Percentiles rank a stretch among this genome's conserved stretches.
Evolutionary conservation across 2,329 filamentous ascomycete genomes (phyloP).

Genomic region (Neurospora crassa): DNA sequence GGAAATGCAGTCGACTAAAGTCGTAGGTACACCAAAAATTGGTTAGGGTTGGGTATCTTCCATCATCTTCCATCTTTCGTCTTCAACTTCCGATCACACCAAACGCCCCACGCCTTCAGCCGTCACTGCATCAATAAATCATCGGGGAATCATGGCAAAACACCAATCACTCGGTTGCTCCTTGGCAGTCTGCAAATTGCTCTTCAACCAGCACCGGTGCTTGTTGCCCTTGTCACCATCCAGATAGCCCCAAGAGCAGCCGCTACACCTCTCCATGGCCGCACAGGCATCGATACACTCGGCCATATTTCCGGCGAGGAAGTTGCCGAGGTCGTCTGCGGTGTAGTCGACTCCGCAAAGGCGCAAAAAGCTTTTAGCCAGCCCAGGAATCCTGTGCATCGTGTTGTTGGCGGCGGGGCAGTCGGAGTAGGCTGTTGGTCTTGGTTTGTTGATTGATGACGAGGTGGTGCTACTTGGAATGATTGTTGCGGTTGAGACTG

Average conservation of each 20-base stretch:
- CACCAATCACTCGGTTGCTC: conserved; percentile 24
- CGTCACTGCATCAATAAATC: background rate
- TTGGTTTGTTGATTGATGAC: conserved; percentile 6
- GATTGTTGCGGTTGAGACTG: conserved; percentile 13
- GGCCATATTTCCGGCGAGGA: conserved; percentile 24
- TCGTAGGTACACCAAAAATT: background rate
- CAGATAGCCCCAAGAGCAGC: conserved; percentile 28
- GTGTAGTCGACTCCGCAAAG: conserved; percentile 37
- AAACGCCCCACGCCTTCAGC: background rate
- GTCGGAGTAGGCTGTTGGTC: conserved; percentile 19
- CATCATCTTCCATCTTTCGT: background rate
- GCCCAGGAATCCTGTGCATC: conserved; percentile 30
- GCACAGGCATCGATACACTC: conserved; percentile 32
- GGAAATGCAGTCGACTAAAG: background rate
- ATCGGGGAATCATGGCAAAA: conserved; percentile 22
- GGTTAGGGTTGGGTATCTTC: background rate
- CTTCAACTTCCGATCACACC: background rate
- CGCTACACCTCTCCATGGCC: conserved; percentile 25
- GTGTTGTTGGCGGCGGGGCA: conserved; percentile 37
- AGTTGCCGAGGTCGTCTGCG: conserved; percentile 22
- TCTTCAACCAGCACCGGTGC: conserved; percentile 30
- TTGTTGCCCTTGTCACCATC: conserved; percentile 22
- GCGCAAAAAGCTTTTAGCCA: conserved; percentile 31
- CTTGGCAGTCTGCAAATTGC: conserved; percentile 21
- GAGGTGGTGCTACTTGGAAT: conserved; percentile 15